These are phyloP conservation scores for Lipomyces anomalus DNA, from an alignment of 805 yeast species.

Conservation along the genomic window DNA sequence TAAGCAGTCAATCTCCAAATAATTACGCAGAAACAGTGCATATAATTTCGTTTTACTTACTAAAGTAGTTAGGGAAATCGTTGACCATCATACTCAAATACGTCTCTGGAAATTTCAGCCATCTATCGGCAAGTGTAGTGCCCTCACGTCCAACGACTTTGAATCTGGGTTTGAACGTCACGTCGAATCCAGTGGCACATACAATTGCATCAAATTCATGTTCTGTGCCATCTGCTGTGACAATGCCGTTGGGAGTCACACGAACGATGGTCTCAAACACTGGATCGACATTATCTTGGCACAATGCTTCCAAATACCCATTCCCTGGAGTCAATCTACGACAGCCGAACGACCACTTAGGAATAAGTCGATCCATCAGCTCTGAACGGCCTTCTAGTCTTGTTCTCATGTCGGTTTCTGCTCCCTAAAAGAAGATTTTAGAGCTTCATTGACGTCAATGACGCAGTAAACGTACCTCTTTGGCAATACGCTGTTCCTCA, in stretches of 20 bases:
- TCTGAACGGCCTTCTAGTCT: constrained; percentile 8
- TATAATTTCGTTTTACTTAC: too few relatives aligned
- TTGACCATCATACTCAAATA: constrained; percentile 20
- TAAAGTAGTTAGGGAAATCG: constrained; percentile 24
- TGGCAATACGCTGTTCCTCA: too few relatives aligned
- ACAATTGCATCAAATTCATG: constrained; percentile 18
- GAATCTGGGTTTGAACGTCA: constrained; percentile 21
- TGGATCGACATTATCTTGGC: constrained; percentile 15
- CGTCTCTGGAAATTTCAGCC: constrained; percentile 16
- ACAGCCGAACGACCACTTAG: constrained; percentile 23
- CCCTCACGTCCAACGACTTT: constrained; percentile 18
- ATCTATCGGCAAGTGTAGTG: constrained; percentile 9
- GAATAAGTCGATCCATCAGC: constrained; percentile 12
- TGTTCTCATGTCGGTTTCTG: background rate
- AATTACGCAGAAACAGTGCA: too few relatives aligned
- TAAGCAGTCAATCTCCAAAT: too few relatives aligned
- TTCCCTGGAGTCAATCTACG: constrained; percentile 26
- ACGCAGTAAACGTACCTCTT: too few relatives aligned
- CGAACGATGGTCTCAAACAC: constrained; percentile 15
- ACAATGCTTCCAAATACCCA: constrained; percentile 20
- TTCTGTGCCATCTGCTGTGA: constrained; percentile 17
- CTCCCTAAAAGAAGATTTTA: too few relatives aligned
- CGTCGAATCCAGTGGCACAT: constrained; percentile 24
- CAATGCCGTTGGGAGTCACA: constrained; percentile 16
- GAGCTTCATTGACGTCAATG: too few relatives aligned